These are phyloP conservation scores for Dipodascopsis uninucleata DNA, from an alignment of 805 yeast genomes.

Conservation along the genomic window DNA sequence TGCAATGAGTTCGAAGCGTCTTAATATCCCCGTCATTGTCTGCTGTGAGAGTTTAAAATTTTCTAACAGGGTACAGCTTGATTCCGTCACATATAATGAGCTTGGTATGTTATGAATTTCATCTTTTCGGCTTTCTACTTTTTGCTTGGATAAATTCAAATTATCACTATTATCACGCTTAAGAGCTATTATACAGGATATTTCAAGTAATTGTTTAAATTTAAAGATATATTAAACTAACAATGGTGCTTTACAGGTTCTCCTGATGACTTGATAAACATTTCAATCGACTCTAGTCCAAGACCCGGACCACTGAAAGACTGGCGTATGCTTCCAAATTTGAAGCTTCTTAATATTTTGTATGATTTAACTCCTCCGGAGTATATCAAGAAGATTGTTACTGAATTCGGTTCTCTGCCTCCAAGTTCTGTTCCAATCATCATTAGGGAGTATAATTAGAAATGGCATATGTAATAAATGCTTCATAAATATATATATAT, in stretches of 20 bases:
- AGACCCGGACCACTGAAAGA: conserved; percentile 26
- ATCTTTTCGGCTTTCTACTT: no score
- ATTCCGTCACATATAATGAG: conserved; percentile 92
- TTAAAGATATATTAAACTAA: neutral
- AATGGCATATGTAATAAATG: neutral
- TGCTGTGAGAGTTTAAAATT: conserved; percentile 95
- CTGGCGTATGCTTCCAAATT: conserved; percentile 35
- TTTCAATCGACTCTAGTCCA: conserved; percentile 29
- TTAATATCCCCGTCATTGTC: conserved; percentile 89
- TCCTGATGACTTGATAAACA: conserved; percentile 35
- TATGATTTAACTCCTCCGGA: conserved; percentile 94
- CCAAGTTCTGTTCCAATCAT: conserved; percentile 98
- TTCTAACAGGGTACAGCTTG: conserved; percentile 91
- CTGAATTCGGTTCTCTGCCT: conserved; percentile 94
- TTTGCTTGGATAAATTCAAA: no score
- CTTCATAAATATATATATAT: no score
- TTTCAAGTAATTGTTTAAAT: no score
- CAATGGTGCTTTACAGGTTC: conserved; percentile 16
- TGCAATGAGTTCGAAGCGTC: conserved; percentile 83
- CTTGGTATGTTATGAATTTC: conserved; percentile 37
- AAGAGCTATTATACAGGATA: no score
- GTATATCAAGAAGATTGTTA: conserved; percentile 87
- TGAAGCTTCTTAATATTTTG: conserved; percentile 77
- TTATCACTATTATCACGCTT: no score
- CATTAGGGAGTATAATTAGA: conserved; percentile 78